Base-by-base conservation (phyloP, 805 yeast genomes). In the Candida maesae region DNA sequence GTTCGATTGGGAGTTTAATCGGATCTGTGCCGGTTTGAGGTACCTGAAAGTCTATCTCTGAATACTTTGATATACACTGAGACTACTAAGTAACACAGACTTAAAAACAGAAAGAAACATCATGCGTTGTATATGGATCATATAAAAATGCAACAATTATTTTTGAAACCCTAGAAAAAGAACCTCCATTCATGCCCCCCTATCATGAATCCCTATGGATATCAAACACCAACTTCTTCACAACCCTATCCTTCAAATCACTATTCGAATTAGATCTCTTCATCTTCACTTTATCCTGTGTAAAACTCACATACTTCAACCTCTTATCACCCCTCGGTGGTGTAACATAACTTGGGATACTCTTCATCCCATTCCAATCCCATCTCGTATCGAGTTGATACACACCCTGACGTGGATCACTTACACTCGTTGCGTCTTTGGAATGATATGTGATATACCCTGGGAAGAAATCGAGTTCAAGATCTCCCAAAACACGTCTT, bases 311-410 rank as follows among this genome's bases (percentile, higher is more conserved):
- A 24, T 53, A 55, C 29, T 41, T 51, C 4, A 39, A 30, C 27
- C 56, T 45, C 25, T n/a, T n/a, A n/a, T 53, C 43, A 2, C 27
- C 29, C 42, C 59, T 50, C 36, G 60, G 59, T 3, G 60, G 60
- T 4, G 60, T 56, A 3, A 56, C 46, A 37, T 37, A 56, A 5
- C 46, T 39, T 8, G 60, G 60, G 6, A 56, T 46, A 6, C 23
- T 35, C 6, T 31, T 30, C 3, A 28, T 26, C 3, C 49, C 39
- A 12, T 44, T 41, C 20, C 40, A 36, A 2, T 34, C 36, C 60
- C 60, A 56, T 3, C 31, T 14, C 1, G 45, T 35, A 23, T 49
- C 52, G 6, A 56, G 41, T 14, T 42, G 48, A 12, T 41, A 39
- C 3, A 35, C 38, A 4, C 46, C 46, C 23, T 21, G 36, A 15